Evolutionary conservation across 148 eudicot genomes (phyloP), one percentile per base, ranked within the genome.

Genomic region (Arbutus unedo): DNA sequence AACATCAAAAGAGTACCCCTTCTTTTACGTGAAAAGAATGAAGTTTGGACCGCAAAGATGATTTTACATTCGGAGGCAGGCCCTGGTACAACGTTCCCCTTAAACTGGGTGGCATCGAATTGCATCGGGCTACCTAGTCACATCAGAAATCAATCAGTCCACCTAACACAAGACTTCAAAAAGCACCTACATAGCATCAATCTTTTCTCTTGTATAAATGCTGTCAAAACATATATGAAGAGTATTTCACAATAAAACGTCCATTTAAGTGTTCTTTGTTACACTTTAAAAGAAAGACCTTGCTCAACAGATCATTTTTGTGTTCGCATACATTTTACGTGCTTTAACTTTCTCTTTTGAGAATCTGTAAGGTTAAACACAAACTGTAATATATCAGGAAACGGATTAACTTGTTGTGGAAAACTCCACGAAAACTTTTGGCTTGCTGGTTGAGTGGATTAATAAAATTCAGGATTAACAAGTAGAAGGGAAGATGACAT

Each of bases 41-140:
- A 74, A 96, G 81, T 84, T 88, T 93, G 84, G 92, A 87, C 81
- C 97, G 91, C 79, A 92, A 86, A 64, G 92, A 81, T 66, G 94
- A 88, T 84, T 90, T 92, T 66, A 96, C 85, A 77, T 89, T 88
- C 7, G 98, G 96, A 18, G 97, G 98, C 67, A 94, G 87, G 86
- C 90, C 88, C 80, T 93, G 95, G 83, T 96, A 96, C 83, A 96
- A 87, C 1, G 90, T 86, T 64, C 92, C 94, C 79, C 98, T 89
- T 80, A 91, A 80, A 81, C 81, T 88, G 71, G 85, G 83, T 57
- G 96, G 87, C 86, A 92, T 88, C 55, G 92, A 78, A 83, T 88
- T 86, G 67, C 93, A 84, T 84, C 95, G 88, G 19, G 98, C 92
- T 53, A 92, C 98, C 98, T 95, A 88, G 73, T 79, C 57, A 71